phyloP scores from a whole-genome alignment of 2,329 filamentous ascomycete species.

The Neopestalotiopsis clavispora region DNA sequence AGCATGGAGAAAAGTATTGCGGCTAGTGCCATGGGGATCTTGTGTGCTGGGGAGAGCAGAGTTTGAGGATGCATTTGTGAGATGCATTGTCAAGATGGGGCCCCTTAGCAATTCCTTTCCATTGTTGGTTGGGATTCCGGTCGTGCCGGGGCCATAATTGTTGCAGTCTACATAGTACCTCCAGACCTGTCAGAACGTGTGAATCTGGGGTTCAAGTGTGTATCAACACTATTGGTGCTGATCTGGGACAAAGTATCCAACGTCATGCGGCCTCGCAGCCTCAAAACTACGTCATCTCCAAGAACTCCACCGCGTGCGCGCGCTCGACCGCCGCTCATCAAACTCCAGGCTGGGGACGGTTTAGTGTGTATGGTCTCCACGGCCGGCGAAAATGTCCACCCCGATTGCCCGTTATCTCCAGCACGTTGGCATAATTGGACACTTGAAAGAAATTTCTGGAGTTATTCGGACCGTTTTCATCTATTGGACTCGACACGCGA shows the following conservation, averaged over 20 bases:
- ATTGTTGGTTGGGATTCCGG: not conserved
- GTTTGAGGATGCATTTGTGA: not conserved
- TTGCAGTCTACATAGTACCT: not conserved
- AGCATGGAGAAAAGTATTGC: not conserved
- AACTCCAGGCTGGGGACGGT: slow-evolving; percentile 6
- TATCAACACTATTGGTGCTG: too few species aligned
- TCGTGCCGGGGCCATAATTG: not conserved
- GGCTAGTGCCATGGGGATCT: not conserved
- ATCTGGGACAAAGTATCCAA: too few species aligned
- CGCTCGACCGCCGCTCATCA: not conserved
- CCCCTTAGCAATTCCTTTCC: not conserved
- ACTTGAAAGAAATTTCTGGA: not conserved
- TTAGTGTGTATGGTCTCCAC: not conserved
- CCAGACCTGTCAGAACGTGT: too few species aligned
- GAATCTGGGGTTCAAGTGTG: too few species aligned
- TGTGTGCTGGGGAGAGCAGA: not conserved
- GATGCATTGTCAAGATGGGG: not conserved
- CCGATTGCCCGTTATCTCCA: not conserved
- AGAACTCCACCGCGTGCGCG: not conserved
- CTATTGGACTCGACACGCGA: not conserved
- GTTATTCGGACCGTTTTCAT: not conserved
- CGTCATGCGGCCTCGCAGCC: not conserved
- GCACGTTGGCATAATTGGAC: not conserved
- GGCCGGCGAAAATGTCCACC: slow-evolving; percentile 5
- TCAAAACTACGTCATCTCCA: slow-evolving; percentile 1